Percentiles rank a stretch among this genome's conserved stretches.
Conservation (phyloP, 1,139 yeast species). For the Saccharomyces hybrid region DNA sequence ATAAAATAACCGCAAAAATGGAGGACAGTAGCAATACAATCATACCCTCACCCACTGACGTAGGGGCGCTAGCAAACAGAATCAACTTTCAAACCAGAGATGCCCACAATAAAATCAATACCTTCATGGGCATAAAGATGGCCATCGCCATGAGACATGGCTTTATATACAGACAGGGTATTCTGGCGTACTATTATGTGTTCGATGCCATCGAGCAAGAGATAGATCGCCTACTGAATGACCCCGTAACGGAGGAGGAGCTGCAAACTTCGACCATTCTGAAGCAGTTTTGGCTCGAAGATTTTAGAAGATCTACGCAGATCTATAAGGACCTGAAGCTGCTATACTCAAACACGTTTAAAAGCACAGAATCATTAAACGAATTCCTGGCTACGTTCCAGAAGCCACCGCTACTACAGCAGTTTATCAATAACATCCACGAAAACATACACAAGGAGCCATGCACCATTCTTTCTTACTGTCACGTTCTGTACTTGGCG, state of each 20-base stretch:
- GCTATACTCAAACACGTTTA: constrained; percentile 49
- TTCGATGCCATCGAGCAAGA: constrained; percentile 64
- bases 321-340: constrained; percentile 58
- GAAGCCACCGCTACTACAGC: constrained; percentile 51
- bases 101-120: constrained; percentile 62
- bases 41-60: constrained; percentile 63
- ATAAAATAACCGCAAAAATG: background rate
- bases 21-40: constrained; percentile 16
- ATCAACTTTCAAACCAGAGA: constrained; percentile 61
- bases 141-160: constrained; percentile 72
- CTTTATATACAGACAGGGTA: constrained; percentile 70
- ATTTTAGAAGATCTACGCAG: constrained; percentile 52
- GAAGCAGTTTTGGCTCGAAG: constrained; percentile 62
- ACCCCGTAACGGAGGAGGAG: constrained; percentile 38
- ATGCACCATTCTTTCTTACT: constrained; percentile 66
- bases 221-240: constrained; percentile 49
- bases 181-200: constrained; percentile 69
- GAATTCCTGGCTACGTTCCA: constrained; percentile 11
- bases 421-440: constrained; percentile 53
- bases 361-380: constrained; percentile 43
- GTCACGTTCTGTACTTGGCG: constrained; percentile 80
- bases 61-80: constrained; percentile 77
- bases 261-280: constrained; percentile 36
- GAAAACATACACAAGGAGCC: constrained; percentile 53
- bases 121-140: constrained; percentile 58